A percentile compares a stretch with the other conserved stretches of the same genome.
Conservation (phyloP, 148 eudicot genomes). For the Chenopodium quinoa region DNA sequence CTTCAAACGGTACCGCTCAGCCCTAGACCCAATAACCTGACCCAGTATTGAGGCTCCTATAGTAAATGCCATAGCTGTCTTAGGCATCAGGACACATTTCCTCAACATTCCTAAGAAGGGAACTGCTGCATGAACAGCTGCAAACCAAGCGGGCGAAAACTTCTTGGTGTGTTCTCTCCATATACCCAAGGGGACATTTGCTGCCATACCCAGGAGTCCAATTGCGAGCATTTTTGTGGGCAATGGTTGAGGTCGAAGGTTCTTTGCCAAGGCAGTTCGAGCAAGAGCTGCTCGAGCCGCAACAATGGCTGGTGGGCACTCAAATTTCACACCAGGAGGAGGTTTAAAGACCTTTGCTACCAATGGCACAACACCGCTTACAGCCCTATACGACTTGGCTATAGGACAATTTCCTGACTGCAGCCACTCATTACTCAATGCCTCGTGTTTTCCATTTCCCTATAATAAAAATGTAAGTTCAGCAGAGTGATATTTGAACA, state of each 20-base stretch:
- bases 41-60: slow-evolving; percentile 90
- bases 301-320: slow-evolving; percentile 80
- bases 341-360: slow-evolving; percentile 89
- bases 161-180: slow-evolving; percentile 96
- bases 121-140: slow-evolving; percentile 92
- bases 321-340: slow-evolving; percentile 68
- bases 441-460: slow-evolving; percentile 77
- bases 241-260: slow-evolving; percentile 85
- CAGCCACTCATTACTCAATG: slow-evolving; percentile 85
- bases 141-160: slow-evolving; percentile 96
- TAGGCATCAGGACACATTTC: slow-evolving; percentile 87
- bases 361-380: slow-evolving; percentile 74
- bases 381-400: slow-evolving; percentile 89
- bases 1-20: slow-evolving; percentile 77
- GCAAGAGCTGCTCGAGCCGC: slow-evolving; percentile 86
- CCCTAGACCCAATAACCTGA: slow-evolving; percentile 95
- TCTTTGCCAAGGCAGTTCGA: slow-evolving; percentile 80
- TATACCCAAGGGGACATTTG: slow-evolving; percentile 79
- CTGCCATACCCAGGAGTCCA: slow-evolving; percentile 90
- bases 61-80: slow-evolving; percentile 93
- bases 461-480: slow-evolving; percentile 8
- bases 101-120: slow-evolving; percentile 94
- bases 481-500: not conserved
- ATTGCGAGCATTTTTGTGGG: slow-evolving; percentile 75
- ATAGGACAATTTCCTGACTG: slow-evolving; percentile 85